phyloP scores from a whole-genome alignment of 2,329 filamentous ascomycete genomes.

The Ophiostoma novo-ulmi region DNA sequence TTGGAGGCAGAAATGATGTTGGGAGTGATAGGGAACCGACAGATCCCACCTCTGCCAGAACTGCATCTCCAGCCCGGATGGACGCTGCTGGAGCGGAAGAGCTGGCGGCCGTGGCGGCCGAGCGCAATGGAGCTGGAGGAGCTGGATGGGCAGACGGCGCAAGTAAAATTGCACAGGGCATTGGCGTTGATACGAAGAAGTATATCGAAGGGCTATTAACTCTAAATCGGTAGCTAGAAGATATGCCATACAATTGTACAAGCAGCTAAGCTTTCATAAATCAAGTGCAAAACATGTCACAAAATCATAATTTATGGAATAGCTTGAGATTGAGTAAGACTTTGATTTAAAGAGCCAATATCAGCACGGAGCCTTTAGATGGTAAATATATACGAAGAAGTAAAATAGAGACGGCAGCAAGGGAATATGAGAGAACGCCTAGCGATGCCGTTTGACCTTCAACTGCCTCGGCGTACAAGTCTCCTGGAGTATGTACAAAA shows the following conservation, averaged over 20 bases:
- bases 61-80: conserved; percentile 31
- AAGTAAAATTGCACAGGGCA: conserved; percentile 61
- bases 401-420: neutral
- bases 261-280: neutral
- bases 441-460: no score
- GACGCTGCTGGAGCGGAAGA: conserved; percentile 31
- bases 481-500: neutral
- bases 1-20: conserved; percentile 4
- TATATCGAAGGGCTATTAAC: conserved; percentile 70
- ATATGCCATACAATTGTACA: neutral
- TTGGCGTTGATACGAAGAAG: conserved; percentile 69
- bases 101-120: conserved; percentile 33
- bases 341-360: neutral
- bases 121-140: neutral
- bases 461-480: neutral
- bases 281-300: neutral
- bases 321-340: neutral
- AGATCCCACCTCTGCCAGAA: conserved; percentile 28
- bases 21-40: neutral
- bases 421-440: neutral
- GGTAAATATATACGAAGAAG: neutral
- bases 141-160: conserved; percentile 50
- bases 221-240: conserved; percentile 43
- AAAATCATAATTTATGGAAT: neutral
- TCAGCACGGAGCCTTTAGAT: neutral